Evolutionary conservation across 2,329 filamentous ascomycete genomes (phyloP), one percentile per base, ranked within the genome.

Genomic region (Cryphonectria naterciae): DNA sequence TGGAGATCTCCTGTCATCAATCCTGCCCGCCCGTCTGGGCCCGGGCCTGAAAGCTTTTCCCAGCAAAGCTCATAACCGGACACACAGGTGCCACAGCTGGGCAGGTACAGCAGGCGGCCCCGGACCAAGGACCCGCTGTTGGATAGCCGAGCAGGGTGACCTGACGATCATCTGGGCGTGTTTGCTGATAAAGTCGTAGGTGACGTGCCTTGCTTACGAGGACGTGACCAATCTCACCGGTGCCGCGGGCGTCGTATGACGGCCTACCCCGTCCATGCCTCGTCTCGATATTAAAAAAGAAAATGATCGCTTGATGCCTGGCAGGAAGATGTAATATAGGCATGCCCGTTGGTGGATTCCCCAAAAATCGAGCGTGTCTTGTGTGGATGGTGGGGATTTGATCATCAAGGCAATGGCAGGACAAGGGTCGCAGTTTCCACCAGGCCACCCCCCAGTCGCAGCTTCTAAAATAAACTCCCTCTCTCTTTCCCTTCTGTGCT

Each of bases 291-390:
- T 32, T 58, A 17, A 35, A 58, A 58, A 19, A 58, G 11, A 32
- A 35, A 58, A 58, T 58, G 54, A 32, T 32, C 4, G 54, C 54
- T 32, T 32, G 54, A 32, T 32, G 54, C 54, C 54, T 32, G 43
- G 65, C 71, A 72, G 46, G 49, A 54, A n/a, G 6, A 56, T 58
- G 71, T 65, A 72, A 71, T 71, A 65, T 71, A 72, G 71, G 71
- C 46, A 49, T 67, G 71, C 66, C 71, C 71, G 71, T 72, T 54
- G 65, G 69, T 68, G 71, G 70, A 65, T 65, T 61, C 52, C 10
- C 1, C 1, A 32, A 61, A 37, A 4, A 39, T n/a, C 39, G 54
- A 43, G 63, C 8, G 17, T 67, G 10, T 19, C 25, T 4, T 32
- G 5, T 11, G 28, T 37, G 54, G 41, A 25, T 13, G 39, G 43